Conservation (phyloP, 2,329 filamentous ascomycete species). For the Aspergillus novoparasiticus region DNA sequence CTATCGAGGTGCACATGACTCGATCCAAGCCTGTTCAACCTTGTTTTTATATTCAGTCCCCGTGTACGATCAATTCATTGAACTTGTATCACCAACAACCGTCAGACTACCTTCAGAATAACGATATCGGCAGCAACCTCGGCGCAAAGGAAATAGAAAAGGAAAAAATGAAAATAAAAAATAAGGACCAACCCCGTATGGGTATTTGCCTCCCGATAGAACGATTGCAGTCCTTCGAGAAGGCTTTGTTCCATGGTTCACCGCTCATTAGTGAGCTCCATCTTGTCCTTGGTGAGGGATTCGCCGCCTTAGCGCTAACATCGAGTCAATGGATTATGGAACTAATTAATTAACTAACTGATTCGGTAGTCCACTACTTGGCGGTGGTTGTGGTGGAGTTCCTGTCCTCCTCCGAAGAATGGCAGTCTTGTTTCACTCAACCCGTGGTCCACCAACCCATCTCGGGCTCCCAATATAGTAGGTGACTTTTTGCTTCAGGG, state of each 20-base stretch:
- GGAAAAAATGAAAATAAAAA: neutral
- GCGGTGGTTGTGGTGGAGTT: neutral
- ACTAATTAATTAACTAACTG: neutral
- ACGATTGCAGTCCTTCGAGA: conserved; percentile 18
- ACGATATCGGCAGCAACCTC: neutral
- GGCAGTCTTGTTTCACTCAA: conserved; percentile 1
- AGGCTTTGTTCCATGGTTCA: conserved; percentile 23
- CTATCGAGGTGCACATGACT: neutral
- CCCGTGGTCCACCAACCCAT: neutral
- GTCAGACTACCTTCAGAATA: no score
- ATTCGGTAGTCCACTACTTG: neutral
- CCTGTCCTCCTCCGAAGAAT: neutral
- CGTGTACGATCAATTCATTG: neutral
- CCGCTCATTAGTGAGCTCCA: conserved; percentile 15
- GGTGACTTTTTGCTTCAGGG: neutral
- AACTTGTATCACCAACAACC: neutral
- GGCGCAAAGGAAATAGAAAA: neutral
- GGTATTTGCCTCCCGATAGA: conserved; percentile 16
- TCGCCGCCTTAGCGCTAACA: neutral
- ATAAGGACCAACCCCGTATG: conserved; percentile 17
- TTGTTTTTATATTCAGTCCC: no score
- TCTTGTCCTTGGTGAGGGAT: neutral
- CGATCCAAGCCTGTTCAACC: no score
- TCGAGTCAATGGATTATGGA: neutral
- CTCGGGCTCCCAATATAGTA: neutral